Conservation (phyloP, 306 rosid species). For the Chamaecrista fasciculata region DNA sequence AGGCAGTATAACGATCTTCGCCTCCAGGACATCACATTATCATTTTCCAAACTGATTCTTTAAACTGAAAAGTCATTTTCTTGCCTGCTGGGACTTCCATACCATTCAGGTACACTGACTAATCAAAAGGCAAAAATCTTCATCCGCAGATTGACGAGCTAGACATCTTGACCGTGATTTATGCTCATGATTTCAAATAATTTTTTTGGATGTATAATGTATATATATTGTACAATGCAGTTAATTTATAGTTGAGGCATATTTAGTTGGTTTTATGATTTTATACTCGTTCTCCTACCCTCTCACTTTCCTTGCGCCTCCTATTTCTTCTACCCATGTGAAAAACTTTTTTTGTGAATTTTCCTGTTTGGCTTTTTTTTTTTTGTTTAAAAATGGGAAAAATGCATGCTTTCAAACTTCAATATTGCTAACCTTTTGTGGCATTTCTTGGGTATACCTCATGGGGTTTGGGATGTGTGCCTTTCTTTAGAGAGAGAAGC, state of each 20-base stretch:
- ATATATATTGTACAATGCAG: slow-evolving; percentile 33
- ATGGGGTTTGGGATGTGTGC: too few species aligned
- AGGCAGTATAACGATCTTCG: not conserved
- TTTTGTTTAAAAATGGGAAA: not conserved
- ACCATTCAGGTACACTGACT: not conserved
- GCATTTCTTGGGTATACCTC: too few species aligned
- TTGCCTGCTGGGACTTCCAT: not conserved
- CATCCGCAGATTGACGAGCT: not conserved
- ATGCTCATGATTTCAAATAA: slow-evolving; percentile 6
- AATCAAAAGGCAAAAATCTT: not conserved
- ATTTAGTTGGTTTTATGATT: too few species aligned
- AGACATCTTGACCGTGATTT: slow-evolving; percentile 8
- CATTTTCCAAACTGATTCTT: not conserved
- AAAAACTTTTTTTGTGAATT: not conserved
- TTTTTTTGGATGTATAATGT: slow-evolving; percentile 24
- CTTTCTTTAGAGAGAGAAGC: too few species aligned
- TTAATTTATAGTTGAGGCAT: slow-evolving; percentile 5
- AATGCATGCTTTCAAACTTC: not conserved
- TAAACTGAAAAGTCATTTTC: not conserved
- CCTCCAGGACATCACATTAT: not conserved
- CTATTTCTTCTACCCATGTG: not conserved
- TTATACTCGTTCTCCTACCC: not conserved
- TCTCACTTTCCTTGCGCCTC: not conserved
- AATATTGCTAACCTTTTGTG: too few species aligned
- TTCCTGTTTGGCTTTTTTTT: not conserved